Conservation (phyloP, 768 basidiomycete genomes). For the Galerina marginata region DNA sequence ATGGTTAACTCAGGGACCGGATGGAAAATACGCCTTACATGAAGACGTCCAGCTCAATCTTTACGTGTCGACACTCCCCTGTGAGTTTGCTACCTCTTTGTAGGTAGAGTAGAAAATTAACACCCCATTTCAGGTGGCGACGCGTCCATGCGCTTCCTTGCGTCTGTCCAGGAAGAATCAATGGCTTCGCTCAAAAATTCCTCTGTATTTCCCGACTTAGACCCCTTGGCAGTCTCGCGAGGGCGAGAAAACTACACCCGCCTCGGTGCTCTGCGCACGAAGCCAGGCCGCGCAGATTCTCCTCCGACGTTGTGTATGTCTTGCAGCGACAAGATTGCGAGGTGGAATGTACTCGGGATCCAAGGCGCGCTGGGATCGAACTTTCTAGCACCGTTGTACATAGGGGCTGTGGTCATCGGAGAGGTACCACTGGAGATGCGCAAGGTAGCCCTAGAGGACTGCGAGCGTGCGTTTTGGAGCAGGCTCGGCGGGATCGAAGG, state of each 20-base stretch:
- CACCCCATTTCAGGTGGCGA: constrained; percentile 71
- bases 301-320: constrained; percentile 85
- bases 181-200: constrained; percentile 75
- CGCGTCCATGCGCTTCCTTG: constrained; percentile 82
- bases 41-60: constrained; percentile 59
- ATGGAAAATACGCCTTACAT: constrained; percentile 51
- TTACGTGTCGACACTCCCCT: constrained; percentile 71
- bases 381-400: constrained; percentile 65
- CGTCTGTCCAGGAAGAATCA: constrained; percentile 71
- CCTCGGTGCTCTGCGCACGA: constrained; percentile 84
- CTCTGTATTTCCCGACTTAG: constrained; percentile 35
- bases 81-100: constrained; percentile 36
- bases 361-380: constrained; percentile 79
- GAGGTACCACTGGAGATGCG: constrained; percentile 56
- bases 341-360: constrained; percentile 84
- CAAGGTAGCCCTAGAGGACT: constrained; percentile 58
- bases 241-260: constrained; percentile 83
- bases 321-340: constrained; percentile 93
- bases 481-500: constrained; percentile 56
- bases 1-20: constrained; percentile 49
- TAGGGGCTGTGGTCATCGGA: constrained; percentile 71
- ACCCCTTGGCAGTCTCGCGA: constrained; percentile 53
- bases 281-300: constrained; percentile 92
- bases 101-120: neutral
- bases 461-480: constrained; percentile 67